Base-by-base conservation (phyloP, 1,284 basidiomycete species). In the Malassezia caprae region DNA sequence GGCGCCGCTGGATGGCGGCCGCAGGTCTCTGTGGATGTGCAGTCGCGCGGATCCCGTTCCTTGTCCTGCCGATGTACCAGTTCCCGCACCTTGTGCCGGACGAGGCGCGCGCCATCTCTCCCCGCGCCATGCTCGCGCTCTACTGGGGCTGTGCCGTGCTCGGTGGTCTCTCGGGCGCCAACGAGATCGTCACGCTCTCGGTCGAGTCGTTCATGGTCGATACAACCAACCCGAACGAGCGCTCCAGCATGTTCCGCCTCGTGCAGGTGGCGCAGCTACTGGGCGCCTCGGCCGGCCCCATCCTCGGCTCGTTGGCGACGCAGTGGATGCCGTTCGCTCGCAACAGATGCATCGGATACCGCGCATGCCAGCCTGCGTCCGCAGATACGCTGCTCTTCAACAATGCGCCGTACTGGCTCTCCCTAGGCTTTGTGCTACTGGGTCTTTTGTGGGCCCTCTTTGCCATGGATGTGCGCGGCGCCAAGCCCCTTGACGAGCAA, bases 401-500 rank as follows among this genome's bases (percentile, higher is more conserved):
- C 35, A 57, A 51, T 13, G 45, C 55, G n/a, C 40, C 55, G 5
- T 57, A 57, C 47, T 52, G 49, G 55, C 28, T 57, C 8, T 35
- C 49, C 4, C 28, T 57, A 12, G n/a, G 34, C 23, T 32, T 51
- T 34, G 30, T 44, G 23, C 13, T 42, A n/a, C 28, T 57, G 12
- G 49, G 49, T 8, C 31, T 48, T 15, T 4, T 48, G 1, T 52
- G 49, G 49, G 13, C 42, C 2, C 10, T 39, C 12, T 35, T 48
- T 23, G 45, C 27, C 4, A 26, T 51, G n/a, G 8, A 32, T 8
- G 49, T 56, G 26, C 11, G 8, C 6, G 12, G n/a, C 13, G 13
- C 6, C 1, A 13, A 43, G 45, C 7, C 13, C 17, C 5, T 23
- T 45, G 42, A 21, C 42, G 26, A 34, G 21, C 39, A 27, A 34